A percentile compares a stretch with the other conserved stretches of the same genome.
Conservation (phyloP, 768 basidiomycete genomes). For the Russula brevipes region DNA sequence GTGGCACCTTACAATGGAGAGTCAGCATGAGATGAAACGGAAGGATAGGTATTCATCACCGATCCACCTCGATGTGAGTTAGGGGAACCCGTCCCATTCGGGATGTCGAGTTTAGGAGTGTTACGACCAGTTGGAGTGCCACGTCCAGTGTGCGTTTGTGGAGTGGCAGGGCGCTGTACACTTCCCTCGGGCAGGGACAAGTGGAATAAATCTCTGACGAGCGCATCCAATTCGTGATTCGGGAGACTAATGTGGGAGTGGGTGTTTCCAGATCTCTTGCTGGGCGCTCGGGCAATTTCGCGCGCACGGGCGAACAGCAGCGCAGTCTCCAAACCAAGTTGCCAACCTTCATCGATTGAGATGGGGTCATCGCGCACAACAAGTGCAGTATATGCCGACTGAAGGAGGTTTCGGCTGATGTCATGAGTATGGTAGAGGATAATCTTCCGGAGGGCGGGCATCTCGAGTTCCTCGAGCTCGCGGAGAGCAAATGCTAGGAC, state of each 20-base stretch:
- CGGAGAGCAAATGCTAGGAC: slow-evolving; percentile 49
- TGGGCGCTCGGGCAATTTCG: slow-evolving; percentile 33
- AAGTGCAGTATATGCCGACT: slow-evolving; percentile 48
- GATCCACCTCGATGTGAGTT: slow-evolving; percentile 26
- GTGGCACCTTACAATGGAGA: slow-evolving; percentile 12
- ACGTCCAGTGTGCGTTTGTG: slow-evolving; percentile 14
- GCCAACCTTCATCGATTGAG: slow-evolving; percentile 47
- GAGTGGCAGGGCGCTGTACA: slow-evolving; percentile 12
- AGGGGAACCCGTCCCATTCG: slow-evolving; percentile 11
- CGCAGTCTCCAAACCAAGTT: slow-evolving; percentile 53
- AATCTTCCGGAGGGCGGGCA: slow-evolving; percentile 51
- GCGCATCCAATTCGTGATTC: slow-evolving; percentile 13
- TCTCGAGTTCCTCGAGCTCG: slow-evolving; percentile 43
- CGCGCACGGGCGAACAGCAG: slow-evolving; percentile 50
- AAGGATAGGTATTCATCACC: slow-evolving; percentile 25
- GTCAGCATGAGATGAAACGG: slow-evolving; percentile 24
- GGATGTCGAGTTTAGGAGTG: slow-evolving; percentile 13
- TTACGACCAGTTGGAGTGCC: slow-evolving; percentile 17
- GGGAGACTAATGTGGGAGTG: neutral
- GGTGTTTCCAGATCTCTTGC: neutral
- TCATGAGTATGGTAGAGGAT: slow-evolving; percentile 49
- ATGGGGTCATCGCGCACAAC: slow-evolving; percentile 50
- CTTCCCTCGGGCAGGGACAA: neutral
- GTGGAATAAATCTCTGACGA: slow-evolving; percentile 22
- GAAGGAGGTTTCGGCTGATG: slow-evolving; percentile 45